Evolutionary conservation across 1,139 yeast species (phyloP), one percentile per base, ranked within the genome.

Genomic region (Geotrichum cucujoidarum): DNA sequence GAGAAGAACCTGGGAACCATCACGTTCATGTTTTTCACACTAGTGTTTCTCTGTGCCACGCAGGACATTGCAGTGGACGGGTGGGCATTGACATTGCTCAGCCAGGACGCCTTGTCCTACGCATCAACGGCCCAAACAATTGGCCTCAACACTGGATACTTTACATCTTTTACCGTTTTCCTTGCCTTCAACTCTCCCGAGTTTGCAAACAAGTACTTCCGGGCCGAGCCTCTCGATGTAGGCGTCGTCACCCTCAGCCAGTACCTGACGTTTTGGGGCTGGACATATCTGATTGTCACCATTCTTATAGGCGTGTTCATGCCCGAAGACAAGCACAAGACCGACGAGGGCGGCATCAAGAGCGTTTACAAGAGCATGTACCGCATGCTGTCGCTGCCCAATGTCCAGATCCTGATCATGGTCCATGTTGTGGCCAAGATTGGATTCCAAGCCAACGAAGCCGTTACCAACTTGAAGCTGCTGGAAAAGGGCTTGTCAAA

Each of bases 61-160:
- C 98, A 92, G 65, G 99, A 92, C 64, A 92, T 92, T 49, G 97
- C 98, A 1, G 98, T 92, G 14, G 99, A 92, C 67, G 98, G 98
- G 5, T 92, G 98, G 98, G 97, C 97, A 0, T 70, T 92, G 61
- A 92, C 97, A 1, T 79, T 92, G 45, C 71, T 92, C 47, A 80
- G 90, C 16, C 81, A 81, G 21, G 80, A 79, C 37, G 85, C 95
- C 18, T 71, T 92, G 51, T 82, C 95, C n/a, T 92, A 80, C 68
- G 98, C 98, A 0, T 86, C 95, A 3, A 92, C 98, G 0, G 98
- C 98, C 0, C 99, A 92, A 65, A 94, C 98, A 0, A 78, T 92
- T 41, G 99, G 98, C 0, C 75, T 92, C 53, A 92, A 92, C 66
- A 76, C 92, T 2, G 99, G 99, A 13, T 92, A 92, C 64, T 94